Base-by-base conservation (phyloP, 768 basidiomycete genomes). In the Omphalotus guepiniiformis region DNA sequence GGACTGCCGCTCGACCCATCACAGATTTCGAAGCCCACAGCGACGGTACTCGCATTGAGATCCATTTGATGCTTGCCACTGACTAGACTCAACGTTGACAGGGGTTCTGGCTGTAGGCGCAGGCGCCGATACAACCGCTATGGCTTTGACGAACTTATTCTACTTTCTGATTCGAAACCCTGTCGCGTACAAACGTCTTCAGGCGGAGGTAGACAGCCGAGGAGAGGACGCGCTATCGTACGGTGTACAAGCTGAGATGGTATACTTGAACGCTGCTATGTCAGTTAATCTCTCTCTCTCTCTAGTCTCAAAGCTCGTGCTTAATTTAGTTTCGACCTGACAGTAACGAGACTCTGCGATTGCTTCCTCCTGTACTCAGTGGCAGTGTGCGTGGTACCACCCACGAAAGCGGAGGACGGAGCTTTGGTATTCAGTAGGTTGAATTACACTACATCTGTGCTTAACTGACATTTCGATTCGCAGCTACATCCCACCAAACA, bases 331-430 rank as follows among this genome's bases (percentile, higher is more conserved):
- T 53, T 37, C 28, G 7, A n/a, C 46, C 25, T 38, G 39, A 35
- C 49, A 79, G 78, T 51, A 77, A 78, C 32, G 79, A 80, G 50
- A 60, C 68, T 1, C 60, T 80, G 23, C 70, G 78, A 30, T 61
- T 80, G 16, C 69, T 68, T 48, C 75, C 78, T 11, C 69, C 79
- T 9, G 60, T 80, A 26, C 67, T 76, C 28, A 71, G 70, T 41
- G 74, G 75, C 25, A 66, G 68, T 37, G 74, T 74, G 49, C 72
- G 79, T 26, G 63, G 63, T 13, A 60, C 64, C 3, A 64, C 60
- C 1, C 60, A 52, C 42, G 62, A 65, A 12, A 64, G 60, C 34
- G 70, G 65, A 11, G 73, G 68, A 40, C 66, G 64, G 41, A 26
- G 58, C 8, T 58, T 75, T 9, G 74, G 73, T n/a, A 49, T 64